Percentiles rank a stretch among this genome's conserved stretches.
Conservation (phyloP, 257 asterid species). For the Avicennia marina region DNA sequence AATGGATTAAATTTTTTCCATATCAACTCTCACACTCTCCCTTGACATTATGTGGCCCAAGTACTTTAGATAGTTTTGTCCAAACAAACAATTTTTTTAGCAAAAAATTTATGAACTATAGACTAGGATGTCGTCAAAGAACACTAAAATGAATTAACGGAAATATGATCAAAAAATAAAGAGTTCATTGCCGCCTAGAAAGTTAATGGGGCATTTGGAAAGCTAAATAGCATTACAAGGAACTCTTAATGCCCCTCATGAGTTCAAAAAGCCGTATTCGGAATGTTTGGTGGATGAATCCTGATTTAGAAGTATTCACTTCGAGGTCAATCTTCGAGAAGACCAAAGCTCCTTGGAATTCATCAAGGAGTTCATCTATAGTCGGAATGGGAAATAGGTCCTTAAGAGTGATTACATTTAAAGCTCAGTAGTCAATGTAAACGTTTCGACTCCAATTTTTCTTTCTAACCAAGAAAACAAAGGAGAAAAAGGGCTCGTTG, state of each 20-base stretch:
- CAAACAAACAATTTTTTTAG: not conserved
- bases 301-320: not conserved
- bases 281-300: not conserved
- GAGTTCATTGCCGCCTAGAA: not conserved
- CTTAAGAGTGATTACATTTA: not conserved
- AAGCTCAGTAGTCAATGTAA: not conserved
- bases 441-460: not conserved
- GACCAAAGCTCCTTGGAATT: not conserved
- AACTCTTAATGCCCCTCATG: not conserved
- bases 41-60: not conserved
- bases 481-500: not conserved
- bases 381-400: not conserved
- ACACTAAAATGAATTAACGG: not conserved
- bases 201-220: not conserved
- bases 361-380: not conserved
- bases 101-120: not conserved
- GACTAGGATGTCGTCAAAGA: not conserved
- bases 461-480: not conserved
- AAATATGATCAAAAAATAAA: not conserved
- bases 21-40: not conserved
- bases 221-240: not conserved
- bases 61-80: not conserved
- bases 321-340: not conserved
- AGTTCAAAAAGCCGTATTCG: not conserved
- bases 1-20: not conserved